These are phyloP conservation scores for Hirschioporus abietinus DNA, from an alignment of 768 basidiomycete genomes.

Conservation along the genomic window DNA sequence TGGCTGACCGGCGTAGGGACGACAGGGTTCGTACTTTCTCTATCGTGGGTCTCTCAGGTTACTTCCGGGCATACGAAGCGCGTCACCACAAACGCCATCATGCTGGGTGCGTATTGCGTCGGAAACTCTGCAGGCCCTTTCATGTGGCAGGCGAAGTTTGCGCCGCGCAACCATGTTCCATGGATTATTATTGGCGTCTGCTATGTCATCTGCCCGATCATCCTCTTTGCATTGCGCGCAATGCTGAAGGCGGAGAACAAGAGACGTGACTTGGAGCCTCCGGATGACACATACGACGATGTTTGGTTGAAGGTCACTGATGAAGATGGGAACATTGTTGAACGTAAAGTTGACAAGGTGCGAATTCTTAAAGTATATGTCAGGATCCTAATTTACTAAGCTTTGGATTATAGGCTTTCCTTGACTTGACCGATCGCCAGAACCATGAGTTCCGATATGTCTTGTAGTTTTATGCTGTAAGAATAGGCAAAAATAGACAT, in stretches of 20 bases:
- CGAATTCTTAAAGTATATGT: constrained; percentile 14
- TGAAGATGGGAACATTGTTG: constrained; percentile 47
- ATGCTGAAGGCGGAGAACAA: constrained; percentile 57
- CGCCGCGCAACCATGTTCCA: constrained; percentile 66
- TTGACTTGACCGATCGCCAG: constrained; percentile 69
- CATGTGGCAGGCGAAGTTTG: constrained; percentile 70
- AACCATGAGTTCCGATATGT: constrained; percentile 74
- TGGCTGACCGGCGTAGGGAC: constrained; percentile 54
- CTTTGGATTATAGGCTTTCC: constrained; percentile 43
- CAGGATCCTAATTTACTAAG: constrained; percentile 10
- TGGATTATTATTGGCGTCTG: constrained; percentile 74
- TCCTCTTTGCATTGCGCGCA: constrained; percentile 45
- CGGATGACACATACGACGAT: constrained; percentile 50
- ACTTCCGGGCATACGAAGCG: constrained; percentile 72
- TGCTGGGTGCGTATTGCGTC: constrained; percentile 64
- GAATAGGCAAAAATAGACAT: not conserved
- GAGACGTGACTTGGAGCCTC: constrained; percentile 51
- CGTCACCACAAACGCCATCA: constrained; percentile 64
- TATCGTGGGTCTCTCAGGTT: constrained; percentile 61
- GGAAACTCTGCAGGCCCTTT: constrained; percentile 69
- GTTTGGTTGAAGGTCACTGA: constrained; percentile 50
- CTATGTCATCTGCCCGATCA: constrained; percentile 45
- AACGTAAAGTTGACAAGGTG: constrained; percentile 65
- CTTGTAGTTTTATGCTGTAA: constrained; percentile 29
- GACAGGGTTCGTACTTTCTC: constrained; percentile 53